Percentiles rank a stretch among this genome's conserved stretches.
phyloP scores from a whole-genome alignment of 1,284 basidiomycete species.

The Trichosporon coremiiforme region DNA sequence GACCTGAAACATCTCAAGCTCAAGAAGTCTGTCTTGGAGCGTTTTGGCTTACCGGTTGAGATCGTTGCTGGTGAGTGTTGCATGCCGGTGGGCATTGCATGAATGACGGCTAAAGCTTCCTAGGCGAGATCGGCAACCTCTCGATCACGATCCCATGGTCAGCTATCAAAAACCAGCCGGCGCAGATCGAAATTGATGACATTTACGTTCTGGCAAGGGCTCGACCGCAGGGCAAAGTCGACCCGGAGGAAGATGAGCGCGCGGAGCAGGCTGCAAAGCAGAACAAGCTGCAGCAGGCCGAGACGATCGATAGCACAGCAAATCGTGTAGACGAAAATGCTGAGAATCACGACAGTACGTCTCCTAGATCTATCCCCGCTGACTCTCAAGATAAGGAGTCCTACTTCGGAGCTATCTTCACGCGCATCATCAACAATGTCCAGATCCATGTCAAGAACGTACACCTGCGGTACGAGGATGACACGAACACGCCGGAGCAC shows the following conservation, averaged over 20 bases:
- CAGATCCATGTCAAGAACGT: conserved; percentile 95
- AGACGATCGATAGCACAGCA: conserved; percentile 70
- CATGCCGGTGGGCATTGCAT: background rate
- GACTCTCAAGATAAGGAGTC: conserved; percentile 63
- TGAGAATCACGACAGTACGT: conserved; percentile 43
- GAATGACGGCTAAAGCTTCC: conserved; percentile 1
- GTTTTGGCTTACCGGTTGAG: conserved; percentile 93
- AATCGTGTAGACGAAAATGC: conserved; percentile 57
- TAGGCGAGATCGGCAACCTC: conserved; percentile 89
- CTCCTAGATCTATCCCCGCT: background rate
- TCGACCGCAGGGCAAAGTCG: conserved; percentile 58
- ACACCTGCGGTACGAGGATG: conserved; percentile 95
- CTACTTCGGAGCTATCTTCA: conserved; percentile 79
- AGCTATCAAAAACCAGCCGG: conserved; percentile 89
- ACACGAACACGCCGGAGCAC: conserved; percentile 90
- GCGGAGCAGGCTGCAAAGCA: conserved; percentile 83
- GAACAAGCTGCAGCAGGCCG: conserved; percentile 85
- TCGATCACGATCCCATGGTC: conserved; percentile 94
- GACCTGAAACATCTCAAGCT: conserved; percentile 79
- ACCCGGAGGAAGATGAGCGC: conserved; percentile 81
- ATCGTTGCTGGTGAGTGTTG: conserved; percentile 78
- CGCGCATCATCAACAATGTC: conserved; percentile 93
- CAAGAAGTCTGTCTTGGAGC: conserved; percentile 93
- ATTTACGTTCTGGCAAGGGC: conserved; percentile 75
- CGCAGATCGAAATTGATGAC: conserved; percentile 89